These are phyloP conservation scores for Sordaria brevicollis DNA, from an alignment of 495 filamentous ascomycete species.

Conservation along the genomic window DNA sequence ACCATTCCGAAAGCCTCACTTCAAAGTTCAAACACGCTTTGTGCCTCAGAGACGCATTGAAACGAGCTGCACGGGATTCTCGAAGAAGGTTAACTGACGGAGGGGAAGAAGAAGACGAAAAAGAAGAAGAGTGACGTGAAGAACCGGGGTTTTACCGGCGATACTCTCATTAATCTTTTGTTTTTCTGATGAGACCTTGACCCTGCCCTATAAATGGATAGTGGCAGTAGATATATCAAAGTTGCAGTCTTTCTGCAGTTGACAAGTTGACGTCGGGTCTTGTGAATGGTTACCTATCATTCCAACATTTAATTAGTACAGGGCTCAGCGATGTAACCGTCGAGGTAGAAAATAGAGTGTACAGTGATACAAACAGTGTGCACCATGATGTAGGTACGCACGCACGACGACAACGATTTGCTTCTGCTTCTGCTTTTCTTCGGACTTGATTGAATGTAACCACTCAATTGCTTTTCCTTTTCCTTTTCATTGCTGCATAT, in stretches of 20 bases:
- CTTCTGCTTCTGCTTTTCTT: neutral
- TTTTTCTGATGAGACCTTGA: neutral
- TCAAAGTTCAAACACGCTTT: neutral
- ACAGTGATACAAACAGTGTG: neutral
- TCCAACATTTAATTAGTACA: neutral
- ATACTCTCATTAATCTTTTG: neutral
- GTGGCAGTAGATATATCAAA: neutral
- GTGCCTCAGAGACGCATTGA: neutral
- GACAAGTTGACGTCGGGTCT: neutral
- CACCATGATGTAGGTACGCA: no score
- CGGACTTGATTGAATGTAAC: neutral
- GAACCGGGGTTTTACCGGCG: neutral
- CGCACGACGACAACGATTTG: neutral
- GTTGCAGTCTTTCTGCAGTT: neutral
- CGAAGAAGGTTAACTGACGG: neutral
- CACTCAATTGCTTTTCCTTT: neutral
- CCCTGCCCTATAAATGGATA: neutral
- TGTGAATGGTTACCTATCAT: neutral
- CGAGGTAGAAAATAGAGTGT: neutral
- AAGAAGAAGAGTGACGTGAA: neutral
- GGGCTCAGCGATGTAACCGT: neutral
- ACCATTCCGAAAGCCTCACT: neutral
- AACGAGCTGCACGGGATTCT: neutral
- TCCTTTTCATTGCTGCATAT: no score
- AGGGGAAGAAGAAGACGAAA: neutral